These are phyloP conservation scores for Ogataea paraovalis DNA, from an alignment of 805 yeast genomes.

Conservation along the genomic window DNA sequence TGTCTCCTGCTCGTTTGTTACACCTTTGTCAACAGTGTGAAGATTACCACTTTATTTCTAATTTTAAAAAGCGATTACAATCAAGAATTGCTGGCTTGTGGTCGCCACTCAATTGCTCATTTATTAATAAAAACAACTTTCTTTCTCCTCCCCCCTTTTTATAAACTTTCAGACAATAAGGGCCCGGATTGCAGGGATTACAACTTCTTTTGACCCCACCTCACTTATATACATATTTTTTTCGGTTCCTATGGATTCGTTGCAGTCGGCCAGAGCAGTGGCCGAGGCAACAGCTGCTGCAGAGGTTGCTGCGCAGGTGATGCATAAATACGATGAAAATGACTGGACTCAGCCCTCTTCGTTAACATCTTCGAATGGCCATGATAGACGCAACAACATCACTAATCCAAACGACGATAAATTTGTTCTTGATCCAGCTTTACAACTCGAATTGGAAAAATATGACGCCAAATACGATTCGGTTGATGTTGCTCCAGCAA, in stretches of 20 bases:
- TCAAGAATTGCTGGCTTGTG: too few relatives aligned
- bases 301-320: constrained; percentile 17
- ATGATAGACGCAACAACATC: background rate
- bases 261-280: constrained; percentile 15
- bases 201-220: too few relatives aligned
- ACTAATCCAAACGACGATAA: constrained; percentile 11
- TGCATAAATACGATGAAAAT: constrained; percentile 11
- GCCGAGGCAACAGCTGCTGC: constrained; percentile 17
- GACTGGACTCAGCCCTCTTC: constrained; percentile 1
- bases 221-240: too few relatives aligned
- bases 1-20: background rate
- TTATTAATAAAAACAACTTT: background rate
- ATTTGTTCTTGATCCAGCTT: constrained; percentile 23
- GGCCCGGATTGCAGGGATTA: background rate
- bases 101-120: background rate
- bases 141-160: background rate
- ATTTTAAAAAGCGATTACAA: too few relatives aligned
- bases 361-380: constrained; percentile 1
- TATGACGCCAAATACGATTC: constrained; percentile 5
- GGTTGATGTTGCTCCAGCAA: background rate
- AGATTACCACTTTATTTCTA: background rate
- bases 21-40: background rate
- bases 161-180: background rate
- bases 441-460: constrained; percentile 21
- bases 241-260: constrained; percentile 12